Conservation (phyloP, 805 yeast species). For the Starmerella apicola region DNA sequence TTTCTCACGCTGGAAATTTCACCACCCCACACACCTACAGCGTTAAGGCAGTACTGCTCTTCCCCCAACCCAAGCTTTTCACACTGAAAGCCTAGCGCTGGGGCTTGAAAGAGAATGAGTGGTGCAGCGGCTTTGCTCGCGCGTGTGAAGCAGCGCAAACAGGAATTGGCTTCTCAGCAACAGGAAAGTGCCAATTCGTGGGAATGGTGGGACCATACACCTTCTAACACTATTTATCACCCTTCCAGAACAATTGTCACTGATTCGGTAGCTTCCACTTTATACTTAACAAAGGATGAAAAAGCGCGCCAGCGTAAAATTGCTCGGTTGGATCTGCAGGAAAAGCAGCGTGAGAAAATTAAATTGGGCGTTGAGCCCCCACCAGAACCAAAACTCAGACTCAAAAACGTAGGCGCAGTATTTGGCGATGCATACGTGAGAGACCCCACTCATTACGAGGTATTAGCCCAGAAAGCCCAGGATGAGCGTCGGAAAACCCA, state of each 20-base stretch:
- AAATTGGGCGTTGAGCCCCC: slow-evolving; percentile 73
- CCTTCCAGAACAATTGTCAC: slow-evolving; percentile 3
- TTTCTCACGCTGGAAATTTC: no score
- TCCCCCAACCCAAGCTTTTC: no score
- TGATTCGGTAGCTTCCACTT: slow-evolving; percentile 21
- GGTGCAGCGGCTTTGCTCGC: slow-evolving; percentile 18
- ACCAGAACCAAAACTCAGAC: slow-evolving; percentile 78
- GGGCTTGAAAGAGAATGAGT: no score
- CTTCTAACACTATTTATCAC: slow-evolving; percentile 1
- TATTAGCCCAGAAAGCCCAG: slow-evolving; percentile 55
- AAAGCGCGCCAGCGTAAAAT: slow-evolving; percentile 59
- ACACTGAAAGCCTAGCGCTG: no score
- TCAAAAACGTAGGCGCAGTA: slow-evolving; percentile 75
- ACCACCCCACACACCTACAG: no score
- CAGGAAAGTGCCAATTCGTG: neutral
- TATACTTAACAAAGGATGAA: slow-evolving; percentile 38
- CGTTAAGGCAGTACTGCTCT: no score
- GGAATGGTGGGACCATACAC: slow-evolving; percentile 7
- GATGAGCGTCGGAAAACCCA: slow-evolving; percentile 50
- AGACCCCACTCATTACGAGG: slow-evolving; percentile 83
- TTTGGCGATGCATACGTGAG: slow-evolving; percentile 71
- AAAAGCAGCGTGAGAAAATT: slow-evolving; percentile 65
- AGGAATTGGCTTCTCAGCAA: slow-evolving; percentile 7
- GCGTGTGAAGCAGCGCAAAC: slow-evolving; percentile 18
- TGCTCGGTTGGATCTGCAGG: slow-evolving; percentile 47